Evolutionary conservation across 225 moss, liverwort and hornwort genomes (phyloP), one percentile per base, ranked within the genome.

Genomic region (Pseudisothecium myosuroides): DNA sequence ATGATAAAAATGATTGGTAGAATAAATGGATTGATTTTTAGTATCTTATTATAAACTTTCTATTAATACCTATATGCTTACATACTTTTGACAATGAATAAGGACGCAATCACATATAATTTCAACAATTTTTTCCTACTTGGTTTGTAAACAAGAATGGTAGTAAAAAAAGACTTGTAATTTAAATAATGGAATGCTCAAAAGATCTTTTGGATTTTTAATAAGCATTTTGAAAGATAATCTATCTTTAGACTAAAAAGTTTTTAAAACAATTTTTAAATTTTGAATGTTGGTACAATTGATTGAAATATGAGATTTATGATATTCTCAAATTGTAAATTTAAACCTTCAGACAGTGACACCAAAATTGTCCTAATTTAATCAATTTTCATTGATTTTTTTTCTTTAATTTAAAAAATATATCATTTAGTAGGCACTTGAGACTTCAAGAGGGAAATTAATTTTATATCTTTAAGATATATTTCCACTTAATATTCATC

Each of bases 401-500:
- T 27, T 72, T 16, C 1, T 3, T 24, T 45, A 22, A 26, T 1
- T 20, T 27, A 5, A 4, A 6, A 12, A 6, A n/a, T 3, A n/a
- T 68, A 22, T 7, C 2, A 1, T 26, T 26, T 14, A 5, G 1
- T 26, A 73, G 3, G 16, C 2, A 43, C 2, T 9, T 2, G 7
- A 71, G 26, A 26, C 3, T 26, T 71, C 9, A 72, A 72, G 6
- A 28, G 0, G 9, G 2, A 43, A 71, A 26, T 71, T 27, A 1
- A 27, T 43, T 27, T 43, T 16, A 3, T 28, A 3, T 2, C 17
- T 73, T 11, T 28, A 5, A 73, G 28, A 17, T 6, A 4, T 45
- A 29, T 73, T 73, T 26, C 3, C 2, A 45, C 10, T 28, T 28
- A 73, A 29, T 28, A 45, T 26, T 8, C 9, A 5, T 12, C 10